A percentile compares a stretch with the other conserved stretches of the same genome.
phyloP scores from a whole-genome alignment of 768 basidiomycete species.

The Brasilioporus rufonigricans region DNA sequence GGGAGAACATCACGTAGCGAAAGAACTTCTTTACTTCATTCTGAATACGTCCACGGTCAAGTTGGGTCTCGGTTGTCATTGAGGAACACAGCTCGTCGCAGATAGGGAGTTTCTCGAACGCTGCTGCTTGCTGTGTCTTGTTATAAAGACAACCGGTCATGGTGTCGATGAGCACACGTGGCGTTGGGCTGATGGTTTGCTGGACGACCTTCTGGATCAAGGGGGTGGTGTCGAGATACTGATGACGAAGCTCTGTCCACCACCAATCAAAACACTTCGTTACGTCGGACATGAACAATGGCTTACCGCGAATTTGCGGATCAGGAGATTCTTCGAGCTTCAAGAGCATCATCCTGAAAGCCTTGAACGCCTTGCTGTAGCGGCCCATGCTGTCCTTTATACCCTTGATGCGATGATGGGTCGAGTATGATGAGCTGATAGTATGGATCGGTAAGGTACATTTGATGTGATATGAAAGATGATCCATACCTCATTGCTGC shows the following conservation, averaged over 20 bases:
- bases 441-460: not conserved
- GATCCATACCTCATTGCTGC: not conserved
- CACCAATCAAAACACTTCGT: not conserved
- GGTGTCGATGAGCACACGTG: not conserved
- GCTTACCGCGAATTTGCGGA: not conserved
- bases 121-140: not conserved
- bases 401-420: not conserved
- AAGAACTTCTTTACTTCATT: not conserved
- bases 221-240: not conserved
- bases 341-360: not conserved
- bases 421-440: not conserved
- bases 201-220: not conserved
- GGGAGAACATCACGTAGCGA: not conserved
- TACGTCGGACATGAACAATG: not conserved
- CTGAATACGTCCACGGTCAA: not conserved
- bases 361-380: not conserved
- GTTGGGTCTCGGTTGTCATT: not conserved
- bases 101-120: not conserved
- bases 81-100: not conserved
- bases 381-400: not conserved
- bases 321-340: not conserved
- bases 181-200: not conserved
- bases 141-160: not conserved
- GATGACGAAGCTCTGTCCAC: not conserved
- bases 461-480: not conserved